Evolutionary conservation across 805 yeast species (phyloP), one percentile per base, ranked within the genome.

Genomic region (Wickerhamiella spandovensis): DNA sequence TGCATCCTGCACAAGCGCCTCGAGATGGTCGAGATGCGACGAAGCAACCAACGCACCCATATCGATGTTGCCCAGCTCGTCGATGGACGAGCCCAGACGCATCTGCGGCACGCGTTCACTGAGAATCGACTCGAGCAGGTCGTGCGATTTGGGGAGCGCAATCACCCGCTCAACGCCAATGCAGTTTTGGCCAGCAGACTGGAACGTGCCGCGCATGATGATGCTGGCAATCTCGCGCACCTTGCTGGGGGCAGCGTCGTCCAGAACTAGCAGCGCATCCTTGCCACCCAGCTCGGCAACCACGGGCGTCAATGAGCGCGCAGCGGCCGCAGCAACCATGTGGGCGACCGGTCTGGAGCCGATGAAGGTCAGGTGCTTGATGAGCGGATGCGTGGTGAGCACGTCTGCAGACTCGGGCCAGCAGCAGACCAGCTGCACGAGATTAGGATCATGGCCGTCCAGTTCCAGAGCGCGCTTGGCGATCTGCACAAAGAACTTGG

Each of bases 251-350:
- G 47, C 32, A n/a, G 51, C 22, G 41, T 61, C 64, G 60, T 90
- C 97, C 56, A 92, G 73, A 3, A 89, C 87, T 48, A 92, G 74
- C 20, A 87, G 78, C 0, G 97, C 83, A 65, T 92, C 99, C 61
- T 92, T 92, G 20, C 99, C 99, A 37, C 99, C 99, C 37, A 92
- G 72, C 66, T 92, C 99, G 9, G 87, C 89, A 21, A 90, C 97
- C 43, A 90, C 88, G 0, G 97, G 99, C 0, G 95, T 90, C 59
- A 92, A 71, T n/a, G 84, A 74, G 53, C 78, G 77, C 44, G 96
- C 76, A 1, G 97, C 97, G 42, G 89, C 84, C 44, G 72, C 74
- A 37, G 83, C 81, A 15, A 92, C 95, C 52, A 78, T 78, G 61
- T 88, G 92, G 3, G 97, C 97, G 23, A 92, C 95, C 1, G 90